phyloP scores from a whole-genome alignment of 164 flowering plant genomes.

The Vitis riparia region DNA sequence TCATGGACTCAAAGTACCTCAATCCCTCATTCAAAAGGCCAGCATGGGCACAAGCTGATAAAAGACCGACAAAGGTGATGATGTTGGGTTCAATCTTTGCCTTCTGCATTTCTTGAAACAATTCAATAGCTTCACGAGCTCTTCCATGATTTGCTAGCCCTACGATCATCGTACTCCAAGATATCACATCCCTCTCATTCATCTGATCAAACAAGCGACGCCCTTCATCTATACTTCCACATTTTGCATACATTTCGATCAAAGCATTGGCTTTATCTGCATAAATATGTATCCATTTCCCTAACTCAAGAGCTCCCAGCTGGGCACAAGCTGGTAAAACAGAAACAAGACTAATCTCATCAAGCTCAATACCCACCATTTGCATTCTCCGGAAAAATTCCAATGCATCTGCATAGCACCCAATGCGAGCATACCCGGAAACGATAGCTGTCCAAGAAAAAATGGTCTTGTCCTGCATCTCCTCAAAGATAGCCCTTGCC shows the following conservation, averaged over 20 bases:
- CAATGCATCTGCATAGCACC: slow-evolving; percentile 35
- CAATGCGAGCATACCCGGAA: slow-evolving; percentile 44
- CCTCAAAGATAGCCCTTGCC: slow-evolving; percentile 47
- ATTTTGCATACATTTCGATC: too few relatives aligned
- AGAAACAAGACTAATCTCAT: too few relatives aligned
- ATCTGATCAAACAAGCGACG: too few relatives aligned
- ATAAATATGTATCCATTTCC: too few relatives aligned
- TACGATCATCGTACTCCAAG: too few relatives aligned
- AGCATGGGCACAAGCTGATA: slow-evolving; percentile 59
- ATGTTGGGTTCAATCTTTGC: slow-evolving; percentile 41
- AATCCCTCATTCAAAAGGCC: slow-evolving; percentile 44
- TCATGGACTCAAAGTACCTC: slow-evolving; percentile 38
- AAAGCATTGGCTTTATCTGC: too few relatives aligned
- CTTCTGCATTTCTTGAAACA: slow-evolving; percentile 45
- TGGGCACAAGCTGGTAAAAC: too few relatives aligned
- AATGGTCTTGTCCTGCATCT: slow-evolving; percentile 46
- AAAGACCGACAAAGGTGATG: slow-evolving; percentile 48
- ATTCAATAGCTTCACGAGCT: slow-evolving; percentile 40
- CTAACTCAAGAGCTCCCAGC: too few relatives aligned
- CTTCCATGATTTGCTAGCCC: slow-evolving; percentile 63
- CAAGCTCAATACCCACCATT: too few relatives aligned
- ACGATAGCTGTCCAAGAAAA: slow-evolving; percentile 65
- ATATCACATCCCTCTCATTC: too few relatives aligned
- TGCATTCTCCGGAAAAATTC: too few relatives aligned
- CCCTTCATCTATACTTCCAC: too few relatives aligned